These are phyloP conservation scores for Gnetum montanum DNA, from an alignment of 75 land plant genomes.

Conservation along the genomic window DNA sequence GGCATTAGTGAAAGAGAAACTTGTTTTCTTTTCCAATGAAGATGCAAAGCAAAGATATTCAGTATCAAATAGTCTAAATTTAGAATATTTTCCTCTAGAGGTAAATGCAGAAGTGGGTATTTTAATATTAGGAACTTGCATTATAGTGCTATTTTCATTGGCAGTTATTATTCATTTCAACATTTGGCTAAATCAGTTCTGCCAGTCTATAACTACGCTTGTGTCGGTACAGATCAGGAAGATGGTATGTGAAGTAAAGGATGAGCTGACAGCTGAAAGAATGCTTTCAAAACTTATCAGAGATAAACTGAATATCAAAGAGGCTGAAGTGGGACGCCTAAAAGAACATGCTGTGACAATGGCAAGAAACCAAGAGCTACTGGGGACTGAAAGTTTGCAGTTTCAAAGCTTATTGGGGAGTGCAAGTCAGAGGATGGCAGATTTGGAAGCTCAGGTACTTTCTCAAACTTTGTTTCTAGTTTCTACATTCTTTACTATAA, in stretches of 20 bases:
- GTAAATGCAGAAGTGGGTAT: not conserved
- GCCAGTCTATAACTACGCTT: not conserved
- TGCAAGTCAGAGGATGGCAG: constrained; percentile 24
- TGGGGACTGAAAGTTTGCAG: constrained; percentile 35
- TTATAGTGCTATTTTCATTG: too few relatives aligned
- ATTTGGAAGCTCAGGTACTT: constrained; percentile 25
- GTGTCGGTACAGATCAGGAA: constrained; percentile 1
- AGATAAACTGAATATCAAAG: constrained; percentile 53
- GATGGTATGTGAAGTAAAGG: constrained; percentile 4
- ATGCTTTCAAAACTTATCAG: constrained; percentile 30
- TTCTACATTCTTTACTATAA: not conserved
- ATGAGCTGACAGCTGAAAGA: constrained; percentile 42
- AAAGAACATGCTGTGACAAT: constrained; percentile 44
- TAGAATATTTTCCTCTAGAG: not conserved
- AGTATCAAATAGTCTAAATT: not conserved
- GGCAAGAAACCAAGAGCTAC: constrained; percentile 30
- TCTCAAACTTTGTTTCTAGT: not conserved
- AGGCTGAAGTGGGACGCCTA: constrained; percentile 49
- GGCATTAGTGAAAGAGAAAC: constrained; percentile 32
- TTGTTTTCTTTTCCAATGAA: constrained; percentile 3
- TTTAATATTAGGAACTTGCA: too few relatives aligned
- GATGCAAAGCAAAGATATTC: not conserved
- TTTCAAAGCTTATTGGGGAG: constrained; percentile 19
- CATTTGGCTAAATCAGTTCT: not conserved
- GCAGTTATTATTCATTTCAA: not conserved